Evolutionary conservation across 441 rosid species (phyloP).

Genomic region (Eutrema salsugineum): DNA sequence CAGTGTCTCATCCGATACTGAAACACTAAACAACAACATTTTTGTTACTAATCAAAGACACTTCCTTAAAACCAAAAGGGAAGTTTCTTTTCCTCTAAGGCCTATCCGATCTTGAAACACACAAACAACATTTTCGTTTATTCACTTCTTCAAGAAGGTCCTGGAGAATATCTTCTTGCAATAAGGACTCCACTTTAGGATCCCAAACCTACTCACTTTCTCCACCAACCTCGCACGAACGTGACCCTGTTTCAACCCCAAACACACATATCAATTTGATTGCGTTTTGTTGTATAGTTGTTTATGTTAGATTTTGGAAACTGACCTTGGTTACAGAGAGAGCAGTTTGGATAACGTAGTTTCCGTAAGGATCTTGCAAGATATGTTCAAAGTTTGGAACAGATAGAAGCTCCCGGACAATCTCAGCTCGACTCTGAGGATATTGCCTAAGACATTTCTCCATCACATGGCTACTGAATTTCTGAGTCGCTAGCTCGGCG

Average conservation of each 20-base stretch:
- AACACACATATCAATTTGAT: not conserved
- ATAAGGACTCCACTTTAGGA: slow-evolving; percentile 57
- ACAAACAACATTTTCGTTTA: slow-evolving; percentile 33
- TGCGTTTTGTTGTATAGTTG: not conserved
- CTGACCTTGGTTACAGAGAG: slow-evolving; percentile 42
- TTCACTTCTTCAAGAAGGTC: slow-evolving; percentile 51
- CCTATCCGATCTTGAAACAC: not conserved
- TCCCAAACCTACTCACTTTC: slow-evolving; percentile 42
- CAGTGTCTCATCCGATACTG: not conserved
- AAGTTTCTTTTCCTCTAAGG: slow-evolving; percentile 1
- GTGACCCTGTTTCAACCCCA: slow-evolving; percentile 39
- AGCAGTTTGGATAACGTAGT: slow-evolving; percentile 56
- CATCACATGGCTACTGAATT: slow-evolving; percentile 40
- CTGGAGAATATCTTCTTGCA: slow-evolving; percentile 77
- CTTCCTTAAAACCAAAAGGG: slow-evolving; percentile 26
- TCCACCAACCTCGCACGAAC: slow-evolving; percentile 46
- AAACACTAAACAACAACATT: slow-evolving; percentile 36
- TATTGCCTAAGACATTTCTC: slow-evolving; percentile 46
- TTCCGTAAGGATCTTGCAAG: slow-evolving; percentile 58
- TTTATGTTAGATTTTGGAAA: not conserved
- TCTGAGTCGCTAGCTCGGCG: slow-evolving; percentile 48
- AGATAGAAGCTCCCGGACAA: slow-evolving; percentile 29
- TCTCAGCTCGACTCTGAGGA: slow-evolving; percentile 36
- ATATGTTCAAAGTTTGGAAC: slow-evolving; percentile 41
- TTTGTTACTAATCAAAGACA: slow-evolving; percentile 26